These are phyloP conservation scores for Hyaloscypha hepaticicola DNA, from an alignment of 495 filamentous ascomycete species.

Conservation along the genomic window DNA sequence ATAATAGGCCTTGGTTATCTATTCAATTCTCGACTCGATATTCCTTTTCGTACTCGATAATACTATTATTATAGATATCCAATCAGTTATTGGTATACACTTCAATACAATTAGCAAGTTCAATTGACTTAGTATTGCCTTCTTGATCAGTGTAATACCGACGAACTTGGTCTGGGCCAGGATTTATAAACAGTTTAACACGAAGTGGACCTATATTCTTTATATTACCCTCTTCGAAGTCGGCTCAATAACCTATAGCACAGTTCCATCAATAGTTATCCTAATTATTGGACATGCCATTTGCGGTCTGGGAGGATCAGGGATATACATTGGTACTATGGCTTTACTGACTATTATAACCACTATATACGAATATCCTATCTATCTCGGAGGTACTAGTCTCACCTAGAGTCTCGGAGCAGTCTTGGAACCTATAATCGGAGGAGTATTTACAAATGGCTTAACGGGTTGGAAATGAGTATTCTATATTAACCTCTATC, in stretches of 20 bases:
- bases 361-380: slow-evolving; percentile 40
- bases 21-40: slow-evolving; percentile 7
- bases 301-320: slow-evolving; percentile 42
- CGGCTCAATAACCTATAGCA: slow-evolving; percentile 53
- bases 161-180: slow-evolving; percentile 44
- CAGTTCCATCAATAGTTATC: slow-evolving; percentile 48
- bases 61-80: slow-evolving; percentile 60
- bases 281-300: slow-evolving; percentile 51
- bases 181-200: slow-evolving; percentile 49
- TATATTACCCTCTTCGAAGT: slow-evolving; percentile 48
- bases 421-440: slow-evolving; percentile 58
- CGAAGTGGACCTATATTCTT: slow-evolving; percentile 52
- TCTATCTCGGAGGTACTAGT: slow-evolving; percentile 43
- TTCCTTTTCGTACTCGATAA: slow-evolving; percentile 30
- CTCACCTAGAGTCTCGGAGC: slow-evolving; percentile 50
- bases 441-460: slow-evolving; percentile 57
- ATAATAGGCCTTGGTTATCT: slow-evolving; percentile 1
- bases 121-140: slow-evolving; percentile 55
- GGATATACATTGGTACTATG: slow-evolving; percentile 51
- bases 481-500: slow-evolving; percentile 64
- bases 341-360: slow-evolving; percentile 41
- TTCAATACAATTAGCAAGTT: slow-evolving; percentile 53
- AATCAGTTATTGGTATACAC: slow-evolving; percentile 46
- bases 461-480: slow-evolving; percentile 58
- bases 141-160: slow-evolving; percentile 46